phyloP scores from a whole-genome alignment of 441 rosid species.

The Rhodomyrtus psidioides region DNA sequence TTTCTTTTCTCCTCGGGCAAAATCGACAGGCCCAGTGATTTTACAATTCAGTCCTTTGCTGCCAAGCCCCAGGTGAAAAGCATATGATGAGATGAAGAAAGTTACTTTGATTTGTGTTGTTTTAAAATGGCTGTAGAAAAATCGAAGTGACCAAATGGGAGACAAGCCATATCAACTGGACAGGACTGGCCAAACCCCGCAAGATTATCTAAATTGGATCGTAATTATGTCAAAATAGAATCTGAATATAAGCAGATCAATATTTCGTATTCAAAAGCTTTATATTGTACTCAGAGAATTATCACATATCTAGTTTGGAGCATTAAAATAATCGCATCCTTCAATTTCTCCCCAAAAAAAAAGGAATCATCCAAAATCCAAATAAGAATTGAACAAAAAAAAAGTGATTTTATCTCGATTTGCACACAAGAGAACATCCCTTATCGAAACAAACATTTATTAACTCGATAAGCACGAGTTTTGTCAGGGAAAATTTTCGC shows the following conservation, averaged over 20 bases:
- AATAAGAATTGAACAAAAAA: rapidly evolving
- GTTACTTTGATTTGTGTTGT: neutral
- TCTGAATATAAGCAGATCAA: neutral
- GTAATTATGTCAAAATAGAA: neutral
- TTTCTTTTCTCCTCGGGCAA: neutral
- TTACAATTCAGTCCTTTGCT: neutral
- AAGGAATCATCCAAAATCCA: neutral
- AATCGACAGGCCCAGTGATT: neutral
- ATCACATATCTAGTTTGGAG: rapidly evolving
- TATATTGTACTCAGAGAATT: neutral
- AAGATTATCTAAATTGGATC: neutral
- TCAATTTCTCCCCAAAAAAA: neutral
- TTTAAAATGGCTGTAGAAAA: neutral
- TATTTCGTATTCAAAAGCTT: neutral
- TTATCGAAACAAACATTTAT: rapidly evolving
- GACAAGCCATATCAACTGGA: neutral
- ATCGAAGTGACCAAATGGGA: neutral
- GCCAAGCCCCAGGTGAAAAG: neutral
- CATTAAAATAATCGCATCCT: neutral
- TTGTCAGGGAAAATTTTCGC: neutral
- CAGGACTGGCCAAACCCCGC: neutral
- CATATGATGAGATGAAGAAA: neutral
- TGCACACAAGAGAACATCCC: rapidly evolving
- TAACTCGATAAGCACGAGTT: neutral
- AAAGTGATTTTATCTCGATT: rapidly evolving